phyloP scores from a whole-genome alignment of 31 red algal genomes.

The Asparagopsis taxiformis region DNA sequence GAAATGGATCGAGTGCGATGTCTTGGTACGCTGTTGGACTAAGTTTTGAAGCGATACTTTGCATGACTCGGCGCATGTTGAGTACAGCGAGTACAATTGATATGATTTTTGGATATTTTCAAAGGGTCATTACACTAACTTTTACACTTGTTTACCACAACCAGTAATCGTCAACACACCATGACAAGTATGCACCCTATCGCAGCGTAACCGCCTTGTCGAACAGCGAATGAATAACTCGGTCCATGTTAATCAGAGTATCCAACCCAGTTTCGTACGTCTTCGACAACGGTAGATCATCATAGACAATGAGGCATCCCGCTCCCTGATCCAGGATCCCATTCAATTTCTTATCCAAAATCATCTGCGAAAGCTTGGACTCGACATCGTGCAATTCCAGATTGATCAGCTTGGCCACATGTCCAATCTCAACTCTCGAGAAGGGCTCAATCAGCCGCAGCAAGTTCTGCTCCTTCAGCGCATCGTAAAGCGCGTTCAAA shows the following conservation, averaged over 20 bases:
- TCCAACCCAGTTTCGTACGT: conserved; percentile 83
- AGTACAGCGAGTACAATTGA: too few species aligned
- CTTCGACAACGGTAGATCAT: conserved; percentile 67
- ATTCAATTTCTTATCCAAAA: conserved; percentile 95
- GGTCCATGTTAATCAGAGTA: conserved; percentile 86
- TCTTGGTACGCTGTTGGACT: too few species aligned
- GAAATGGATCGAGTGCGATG: too few species aligned
- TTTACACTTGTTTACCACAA: too few species aligned
- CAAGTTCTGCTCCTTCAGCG: conserved; percentile 90
- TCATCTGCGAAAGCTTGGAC: conserved; percentile 95
- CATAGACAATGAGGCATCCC: conserved; percentile 90
- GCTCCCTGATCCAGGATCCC: conserved; percentile 96
- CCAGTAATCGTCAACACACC: too few species aligned
- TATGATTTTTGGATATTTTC: too few species aligned
- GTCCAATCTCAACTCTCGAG: conserved; percentile 89
- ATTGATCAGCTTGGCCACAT: conserved; percentile 88
- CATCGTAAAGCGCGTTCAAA: conserved; percentile 88
- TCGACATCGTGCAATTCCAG: conserved; percentile 82
- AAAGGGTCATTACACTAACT: too few species aligned
- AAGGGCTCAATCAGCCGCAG: conserved; percentile 96
- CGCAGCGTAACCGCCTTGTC: conserved; percentile 64
- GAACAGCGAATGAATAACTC: conserved; percentile 91
- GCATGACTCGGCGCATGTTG: too few species aligned
- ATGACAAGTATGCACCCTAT: conserved; percentile 32
- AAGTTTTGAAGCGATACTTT: too few species aligned